Base-by-base conservation (phyloP, 441 rosid genomes). In the Macaranga tanarius region DNA sequence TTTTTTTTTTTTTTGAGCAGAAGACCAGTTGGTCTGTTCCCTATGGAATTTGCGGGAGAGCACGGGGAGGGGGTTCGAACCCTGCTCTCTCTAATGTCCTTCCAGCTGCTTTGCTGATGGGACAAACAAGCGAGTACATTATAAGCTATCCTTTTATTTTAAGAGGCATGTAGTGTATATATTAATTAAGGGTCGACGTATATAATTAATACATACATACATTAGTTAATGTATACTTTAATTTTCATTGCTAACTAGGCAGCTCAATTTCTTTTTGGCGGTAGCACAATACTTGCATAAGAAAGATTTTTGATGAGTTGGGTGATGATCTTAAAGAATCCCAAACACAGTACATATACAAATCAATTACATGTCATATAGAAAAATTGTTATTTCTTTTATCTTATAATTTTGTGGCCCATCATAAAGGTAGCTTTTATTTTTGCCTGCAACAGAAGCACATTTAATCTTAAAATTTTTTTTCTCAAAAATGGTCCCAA, bases 361-460 rank as follows among this genome's bases (percentile, higher is more conserved):
- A 42, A 42, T 42, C 11, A 4, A 42, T 42, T 31, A 31, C 5
- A 42, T 42, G 11, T 42, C 0, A 42, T 5, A 42, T 7, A 42
- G 7, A 42, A 42, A 42, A 42, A 42, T 0, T 5, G 4, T 42
- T 42, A 42, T 42, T 42, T 42, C 7, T 7, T 42, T 42, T 7
- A 0, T 42, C 45, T 10, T 42, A 42, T 31, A 42, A 10, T 42
- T 42, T 31, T 60, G 9, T 28, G 47, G 22, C 47, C 65, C 65
- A 62, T 62, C 8, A 66, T 22, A 31, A 48, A 47, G 69, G 56
- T 47, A 25, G 69, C 69, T 65, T 65, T 65, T 65, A 65, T 48
- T 65, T 65, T 65, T 65, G 40, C 57, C 68, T 0, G 3, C 69
- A 47, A 10, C 45, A 51, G 70, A 67, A 67, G 47, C 70, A 51